These are phyloP conservation scores for Trichoderma oligosporum DNA, from an alignment of 2,329 filamentous ascomycete genomes.

Conservation along the genomic window DNA sequence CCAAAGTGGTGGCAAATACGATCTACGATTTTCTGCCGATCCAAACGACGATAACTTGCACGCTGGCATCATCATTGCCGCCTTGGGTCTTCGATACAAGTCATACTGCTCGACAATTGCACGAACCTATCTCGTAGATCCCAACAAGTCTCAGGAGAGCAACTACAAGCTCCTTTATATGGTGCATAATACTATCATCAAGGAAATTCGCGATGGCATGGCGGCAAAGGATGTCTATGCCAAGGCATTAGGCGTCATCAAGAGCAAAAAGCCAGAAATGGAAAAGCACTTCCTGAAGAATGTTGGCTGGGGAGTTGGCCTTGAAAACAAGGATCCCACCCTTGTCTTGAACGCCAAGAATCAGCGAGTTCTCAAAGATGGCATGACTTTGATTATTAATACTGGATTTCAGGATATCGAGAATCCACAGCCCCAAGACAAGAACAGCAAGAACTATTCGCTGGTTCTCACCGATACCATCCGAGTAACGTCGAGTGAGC, in stretches of 20 bases:
- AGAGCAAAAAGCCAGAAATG: slow-evolving; percentile 87
- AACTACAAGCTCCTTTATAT: slow-evolving; percentile 86
- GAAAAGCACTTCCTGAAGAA: slow-evolving; percentile 94
- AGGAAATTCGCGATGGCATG: slow-evolving; percentile 83
- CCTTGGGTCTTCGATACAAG: slow-evolving; percentile 89
- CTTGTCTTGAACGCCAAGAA: slow-evolving; percentile 87
- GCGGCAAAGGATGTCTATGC: slow-evolving; percentile 85
- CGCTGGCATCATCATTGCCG: slow-evolving; percentile 88
- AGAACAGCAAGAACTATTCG: slow-evolving; percentile 84
- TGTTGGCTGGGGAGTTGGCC: slow-evolving; percentile 85
- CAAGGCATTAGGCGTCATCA: slow-evolving; percentile 77
- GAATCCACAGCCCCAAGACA: slow-evolving; percentile 82
- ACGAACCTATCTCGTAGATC: slow-evolving; percentile 92
- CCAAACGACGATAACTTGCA: slow-evolving; percentile 80
- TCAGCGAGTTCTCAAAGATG: slow-evolving; percentile 76
- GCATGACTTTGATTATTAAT: slow-evolving; percentile 91
- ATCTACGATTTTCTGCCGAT: slow-evolving; percentile 74
- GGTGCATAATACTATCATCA: slow-evolving; percentile 85
- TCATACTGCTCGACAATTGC: slow-evolving; percentile 92
- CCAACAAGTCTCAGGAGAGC: slow-evolving; percentile 90
- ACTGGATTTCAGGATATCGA: slow-evolving; percentile 87
- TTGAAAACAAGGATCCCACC: slow-evolving; percentile 82
- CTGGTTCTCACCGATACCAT: slow-evolving; percentile 91
- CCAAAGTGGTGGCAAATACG: slow-evolving; percentile 94
- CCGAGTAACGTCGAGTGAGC: slow-evolving; percentile 73